phyloP scores from a whole-genome alignment of 2,329 filamentous ascomycete species.

The Aspergillus brasiliensis region DNA sequence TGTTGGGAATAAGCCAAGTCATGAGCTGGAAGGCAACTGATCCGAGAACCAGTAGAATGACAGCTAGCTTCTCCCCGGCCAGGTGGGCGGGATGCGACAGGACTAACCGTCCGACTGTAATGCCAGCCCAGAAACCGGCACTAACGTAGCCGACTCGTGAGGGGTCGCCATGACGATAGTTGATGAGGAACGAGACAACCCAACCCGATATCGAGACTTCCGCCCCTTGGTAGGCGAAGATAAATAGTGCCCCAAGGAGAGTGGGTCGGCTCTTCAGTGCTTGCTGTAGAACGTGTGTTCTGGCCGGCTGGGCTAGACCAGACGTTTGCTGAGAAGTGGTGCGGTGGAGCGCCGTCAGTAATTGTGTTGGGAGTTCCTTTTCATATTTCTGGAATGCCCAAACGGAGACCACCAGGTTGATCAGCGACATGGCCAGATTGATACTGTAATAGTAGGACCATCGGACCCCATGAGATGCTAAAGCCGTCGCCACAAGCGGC shows the following conservation, averaged over 20 bases:
- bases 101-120: constrained; percentile 73
- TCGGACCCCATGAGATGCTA: constrained; percentile 62
- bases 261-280: constrained; percentile 61
- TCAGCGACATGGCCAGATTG: constrained; percentile 58
- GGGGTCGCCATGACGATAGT: constrained; percentile 69
- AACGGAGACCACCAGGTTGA: constrained; percentile 60
- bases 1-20: constrained; percentile 75
- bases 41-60: constrained; percentile 63
- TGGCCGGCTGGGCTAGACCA: constrained; percentile 29
- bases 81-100: constrained; percentile 67
- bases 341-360: constrained; percentile 48
- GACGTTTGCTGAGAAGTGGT: constrained; percentile 43
- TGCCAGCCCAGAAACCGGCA: constrained; percentile 68
- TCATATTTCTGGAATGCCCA: constrained; percentile 75
- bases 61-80: constrained; percentile 71
- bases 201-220: constrained; percentile 84
- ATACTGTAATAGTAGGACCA: constrained; percentile 78
- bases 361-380: constrained; percentile 54
- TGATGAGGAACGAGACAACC: constrained; percentile 83
- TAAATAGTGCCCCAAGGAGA: constrained; percentile 74
- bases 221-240: constrained; percentile 83
- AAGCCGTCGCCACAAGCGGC: constrained; percentile 72
- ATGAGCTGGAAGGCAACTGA: constrained; percentile 71
- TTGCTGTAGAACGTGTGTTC: constrained; percentile 45
- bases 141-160: constrained; percentile 77